Evolutionary conservation across 305 asterid species (phyloP), one percentile per base, ranked within the genome.

Genomic region (Fraxinus angustifolia): DNA sequence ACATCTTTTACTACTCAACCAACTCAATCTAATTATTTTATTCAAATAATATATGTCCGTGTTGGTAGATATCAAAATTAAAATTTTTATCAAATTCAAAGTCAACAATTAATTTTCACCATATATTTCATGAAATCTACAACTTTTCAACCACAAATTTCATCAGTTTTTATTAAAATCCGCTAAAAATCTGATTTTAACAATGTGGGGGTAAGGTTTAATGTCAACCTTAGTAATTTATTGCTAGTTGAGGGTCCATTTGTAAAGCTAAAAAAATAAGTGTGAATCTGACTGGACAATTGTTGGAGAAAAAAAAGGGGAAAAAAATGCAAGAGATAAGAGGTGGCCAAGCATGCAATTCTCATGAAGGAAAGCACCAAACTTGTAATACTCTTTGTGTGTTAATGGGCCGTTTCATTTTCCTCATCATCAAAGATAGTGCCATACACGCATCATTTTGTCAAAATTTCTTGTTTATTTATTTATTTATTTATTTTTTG

Each of bases 361-460:
- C 17, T 65, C 73, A 26, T 65, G 73, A 26, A 65, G 2, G 73
- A 4, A 26, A 26, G n/a, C 53, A 28, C 35, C 73, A 65, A 65
- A 65, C 73, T 65, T 65, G 73, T 26, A 65, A 65, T 65, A 65
- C 35, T 26, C 72, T 60, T 60, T 62, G 8, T 65, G n/a, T 21
- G 35, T 23, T 23, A 23, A 26, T 65, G 73, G 73, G 6, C 35
- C 73, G 73, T 65, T 28, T 65, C 36, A 28, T 8, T 65, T 60
- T 26, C 85, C 87, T 76, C 70, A 81, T 78, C 2, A 14, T 77
- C 14, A 48, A 65, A 65, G 73, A 26, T 65, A 85, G 85, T 70
- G 82, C 16, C 82, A 72, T 71, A 79, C 73, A 72, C 82, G 78
- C 17, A 26, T 8, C 35, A 8, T 26, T 23, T 65, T 65, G 17